Conservation (phyloP, 2,329 filamentous ascomycete species). For the Apiospora hydei region DNA sequence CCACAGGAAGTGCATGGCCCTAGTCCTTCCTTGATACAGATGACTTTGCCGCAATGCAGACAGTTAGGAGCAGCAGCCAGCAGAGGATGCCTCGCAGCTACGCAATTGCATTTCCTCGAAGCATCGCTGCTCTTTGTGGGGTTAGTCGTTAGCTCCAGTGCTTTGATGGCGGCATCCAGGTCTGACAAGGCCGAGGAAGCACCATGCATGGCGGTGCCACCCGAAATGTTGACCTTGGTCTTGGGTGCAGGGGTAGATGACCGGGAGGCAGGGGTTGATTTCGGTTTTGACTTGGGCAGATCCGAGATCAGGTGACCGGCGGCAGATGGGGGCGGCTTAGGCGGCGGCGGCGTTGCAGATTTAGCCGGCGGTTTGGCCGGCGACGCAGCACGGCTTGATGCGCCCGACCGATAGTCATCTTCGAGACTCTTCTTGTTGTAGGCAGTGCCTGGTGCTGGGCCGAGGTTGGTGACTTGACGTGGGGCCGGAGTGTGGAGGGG, state of each 20-base stretch:
- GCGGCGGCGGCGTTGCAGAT: constrained; percentile 54
- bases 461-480: constrained; percentile 69
- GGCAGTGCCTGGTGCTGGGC: constrained; percentile 67
- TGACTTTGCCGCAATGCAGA: constrained; percentile 89
- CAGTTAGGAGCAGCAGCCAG: constrained; percentile 95
- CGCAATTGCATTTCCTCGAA: constrained; percentile 82
- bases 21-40: constrained; percentile 92
- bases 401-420: constrained; percentile 72
- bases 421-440: constrained; percentile 78
- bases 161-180: constrained; percentile 82
- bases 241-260: constrained; percentile 61
- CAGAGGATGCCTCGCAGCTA: constrained; percentile 85
- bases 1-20: constrained; percentile 94
- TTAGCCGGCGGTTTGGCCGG: constrained; percentile 57
- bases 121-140: constrained; percentile 68
- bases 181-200: constrained; percentile 76
- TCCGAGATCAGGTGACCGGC: constrained; percentile 86
- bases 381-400: constrained; percentile 47
- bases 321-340: constrained; percentile 69
- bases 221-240: constrained; percentile 75
- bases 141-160: constrained; percentile 91
- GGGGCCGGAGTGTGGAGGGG: constrained; percentile 69
- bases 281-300: constrained; percentile 66
- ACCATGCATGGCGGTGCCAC: constrained; percentile 83
- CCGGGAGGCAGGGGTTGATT: constrained; percentile 58